Conservation (phyloP, 345 rosid genomes). For the Abelmoschus esculentus region DNA sequence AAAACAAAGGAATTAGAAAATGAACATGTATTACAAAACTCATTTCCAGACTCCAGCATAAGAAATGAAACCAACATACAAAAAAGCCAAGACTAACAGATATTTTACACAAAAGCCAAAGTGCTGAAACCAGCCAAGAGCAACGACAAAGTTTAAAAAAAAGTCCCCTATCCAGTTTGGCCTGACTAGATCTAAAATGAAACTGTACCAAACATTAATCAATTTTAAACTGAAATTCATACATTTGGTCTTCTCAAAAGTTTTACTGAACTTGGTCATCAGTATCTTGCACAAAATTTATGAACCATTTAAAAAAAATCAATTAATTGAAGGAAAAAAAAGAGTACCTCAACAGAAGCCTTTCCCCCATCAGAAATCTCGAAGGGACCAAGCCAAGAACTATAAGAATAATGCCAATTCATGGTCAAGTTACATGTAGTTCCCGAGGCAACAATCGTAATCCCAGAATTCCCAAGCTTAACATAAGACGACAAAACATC, state of each 20-base stretch:
- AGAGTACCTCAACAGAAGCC: slow-evolving; percentile 77
- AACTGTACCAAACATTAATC: neutral
- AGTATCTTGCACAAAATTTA: neutral
- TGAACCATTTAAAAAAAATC: neutral
- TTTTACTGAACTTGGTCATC: neutral
- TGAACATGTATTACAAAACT: neutral
- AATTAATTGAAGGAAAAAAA: neutral
- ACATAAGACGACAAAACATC: slow-evolving; percentile 62
- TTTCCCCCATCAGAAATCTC: slow-evolving; percentile 63
- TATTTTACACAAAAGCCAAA: neutral
- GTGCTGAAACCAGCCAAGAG: neutral
- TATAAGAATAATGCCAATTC: slow-evolving; percentile 73
- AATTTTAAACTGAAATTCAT: neutral
- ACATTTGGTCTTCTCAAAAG: neutral
- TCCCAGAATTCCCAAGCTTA: slow-evolving; percentile 65
- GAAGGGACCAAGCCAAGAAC: slow-evolving; percentile 64
- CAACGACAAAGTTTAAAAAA: neutral
- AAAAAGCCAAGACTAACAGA: neutral
- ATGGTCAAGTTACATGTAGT: slow-evolving; percentile 79
- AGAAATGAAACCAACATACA: neutral
- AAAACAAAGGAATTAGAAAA: slow-evolving; percentile 2
- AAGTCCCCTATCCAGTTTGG: neutral
- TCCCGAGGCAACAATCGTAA: slow-evolving; percentile 69
- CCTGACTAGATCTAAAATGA: neutral
- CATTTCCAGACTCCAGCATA: neutral